A percentile compares a stretch with the other conserved stretches of the same genome.
phyloP scores from a whole-genome alignment of 2,329 filamentous ascomycete genomes.

The Huntiella savannae region DNA sequence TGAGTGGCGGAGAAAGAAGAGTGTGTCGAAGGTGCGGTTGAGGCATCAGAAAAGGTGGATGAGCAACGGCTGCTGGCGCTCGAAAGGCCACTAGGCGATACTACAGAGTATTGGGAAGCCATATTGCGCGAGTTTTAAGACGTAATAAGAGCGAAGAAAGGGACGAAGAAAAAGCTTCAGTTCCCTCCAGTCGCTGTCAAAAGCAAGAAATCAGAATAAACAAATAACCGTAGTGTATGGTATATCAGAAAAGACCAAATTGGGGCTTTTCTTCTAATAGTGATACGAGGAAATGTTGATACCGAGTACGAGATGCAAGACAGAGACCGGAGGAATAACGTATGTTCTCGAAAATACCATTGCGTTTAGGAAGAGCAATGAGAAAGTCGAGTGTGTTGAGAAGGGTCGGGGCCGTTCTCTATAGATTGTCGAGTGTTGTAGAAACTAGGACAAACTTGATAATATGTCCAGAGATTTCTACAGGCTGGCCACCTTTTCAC shows the following conservation, averaged over 20 bases:
- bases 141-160: constrained; percentile 15
- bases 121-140: constrained; percentile 13
- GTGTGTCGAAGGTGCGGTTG: constrained; percentile 41
- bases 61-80: not conserved
- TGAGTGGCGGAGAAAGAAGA: constrained; percentile 62
- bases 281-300: not conserved
- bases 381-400: not conserved
- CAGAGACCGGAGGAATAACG: constrained; percentile 7
- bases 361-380: not conserved
- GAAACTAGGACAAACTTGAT: too few species aligned
- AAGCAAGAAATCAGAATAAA: constrained; percentile 15
- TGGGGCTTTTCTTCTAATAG: not conserved
- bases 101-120: too few species aligned
- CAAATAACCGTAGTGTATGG: not conserved
- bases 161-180: constrained; percentile 3
- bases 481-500: too few species aligned
- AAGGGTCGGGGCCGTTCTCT: not conserved
- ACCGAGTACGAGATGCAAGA: not conserved
- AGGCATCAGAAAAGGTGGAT: constrained; percentile 4
- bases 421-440: too few species aligned
- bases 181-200: constrained; percentile 36
- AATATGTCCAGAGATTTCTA: too few species aligned
- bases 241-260: not conserved
- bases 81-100: too few species aligned
- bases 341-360: constrained; percentile 7